A percentile compares a stretch with the other conserved stretches of the same genome.
phyloP scores from a whole-genome alignment of 176 grass and related monocot species.

The Oropetium thomaeum region DNA sequence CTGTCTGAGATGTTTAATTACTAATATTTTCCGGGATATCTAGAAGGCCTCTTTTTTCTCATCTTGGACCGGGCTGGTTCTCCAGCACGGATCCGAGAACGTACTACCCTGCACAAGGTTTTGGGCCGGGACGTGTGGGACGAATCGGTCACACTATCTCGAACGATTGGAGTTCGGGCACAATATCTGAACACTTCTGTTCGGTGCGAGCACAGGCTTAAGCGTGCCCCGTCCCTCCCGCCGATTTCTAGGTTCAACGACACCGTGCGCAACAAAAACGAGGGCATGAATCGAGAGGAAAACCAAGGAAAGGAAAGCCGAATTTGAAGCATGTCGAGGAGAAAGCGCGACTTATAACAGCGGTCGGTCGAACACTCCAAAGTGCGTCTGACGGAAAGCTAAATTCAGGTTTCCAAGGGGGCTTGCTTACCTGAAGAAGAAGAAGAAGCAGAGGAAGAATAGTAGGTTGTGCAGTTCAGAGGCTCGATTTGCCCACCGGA shows the following conservation, averaged over 20 bases:
- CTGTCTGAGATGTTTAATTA: neutral
- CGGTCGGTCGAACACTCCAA: no score
- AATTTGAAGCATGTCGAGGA: neutral
- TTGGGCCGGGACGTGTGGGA: no score
- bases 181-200: neutral
- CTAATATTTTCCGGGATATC: neutral
- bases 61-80: neutral
- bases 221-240: no score
- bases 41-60: neutral
- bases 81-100: neutral
- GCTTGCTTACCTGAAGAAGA: neutral
- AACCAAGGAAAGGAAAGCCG: no score
- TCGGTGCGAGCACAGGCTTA: neutral
- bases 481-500: rapidly evolving
- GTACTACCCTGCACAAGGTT: no score
- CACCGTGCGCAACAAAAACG: no score
- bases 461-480: neutral
- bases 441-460: no score
- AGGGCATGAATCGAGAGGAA: no score
- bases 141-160: neutral
- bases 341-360: neutral
- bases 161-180: neutral
- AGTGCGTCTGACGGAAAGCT: no score
- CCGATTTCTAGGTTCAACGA: no score
- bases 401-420: neutral